These are phyloP conservation scores for Amphicarpaea edgeworthii DNA, from an alignment of 306 rosid species.

Conservation along the genomic window DNA sequence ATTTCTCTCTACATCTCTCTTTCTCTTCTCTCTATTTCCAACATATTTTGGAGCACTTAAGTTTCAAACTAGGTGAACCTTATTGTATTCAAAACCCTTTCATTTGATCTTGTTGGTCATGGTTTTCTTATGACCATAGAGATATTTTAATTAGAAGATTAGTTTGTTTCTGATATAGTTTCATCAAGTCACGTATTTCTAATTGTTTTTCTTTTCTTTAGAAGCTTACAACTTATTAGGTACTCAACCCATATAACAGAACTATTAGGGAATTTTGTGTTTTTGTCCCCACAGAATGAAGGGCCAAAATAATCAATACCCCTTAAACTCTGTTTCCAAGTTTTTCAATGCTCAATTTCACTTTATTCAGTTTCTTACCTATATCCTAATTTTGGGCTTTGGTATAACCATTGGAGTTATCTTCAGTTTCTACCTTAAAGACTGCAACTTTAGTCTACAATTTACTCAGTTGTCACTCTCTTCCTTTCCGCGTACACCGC, in stretches of 20 bases:
- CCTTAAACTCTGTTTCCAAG: slow-evolving; percentile 52
- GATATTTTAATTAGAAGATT: slow-evolving; percentile 30
- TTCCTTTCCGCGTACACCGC: slow-evolving; percentile 40
- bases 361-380: slow-evolving; percentile 51
- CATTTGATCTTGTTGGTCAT: slow-evolving; percentile 12
- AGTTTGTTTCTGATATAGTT: slow-evolving; percentile 7
- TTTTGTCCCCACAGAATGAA: slow-evolving; percentile 45
- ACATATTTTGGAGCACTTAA: neutral
- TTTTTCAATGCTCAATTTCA: slow-evolving; percentile 50
- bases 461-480: slow-evolving; percentile 64
- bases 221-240: neutral
- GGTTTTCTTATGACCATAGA: neutral
- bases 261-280: neutral
- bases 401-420: slow-evolving; percentile 72
- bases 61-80: neutral
- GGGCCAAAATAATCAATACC: slow-evolving; percentile 47
- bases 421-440: slow-evolving; percentile 55
- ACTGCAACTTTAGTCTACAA: slow-evolving; percentile 63
- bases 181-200: slow-evolving; percentile 9
- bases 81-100: neutral
- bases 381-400: slow-evolving; percentile 56
- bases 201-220: neutral
- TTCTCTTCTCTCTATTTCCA: neutral
- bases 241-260: slow-evolving; percentile 11
- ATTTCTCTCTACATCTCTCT: slow-evolving; percentile 27